Evolutionary conservation across 306 rosid genomes (phyloP).

Genomic region (Quercus agrifolia): DNA sequence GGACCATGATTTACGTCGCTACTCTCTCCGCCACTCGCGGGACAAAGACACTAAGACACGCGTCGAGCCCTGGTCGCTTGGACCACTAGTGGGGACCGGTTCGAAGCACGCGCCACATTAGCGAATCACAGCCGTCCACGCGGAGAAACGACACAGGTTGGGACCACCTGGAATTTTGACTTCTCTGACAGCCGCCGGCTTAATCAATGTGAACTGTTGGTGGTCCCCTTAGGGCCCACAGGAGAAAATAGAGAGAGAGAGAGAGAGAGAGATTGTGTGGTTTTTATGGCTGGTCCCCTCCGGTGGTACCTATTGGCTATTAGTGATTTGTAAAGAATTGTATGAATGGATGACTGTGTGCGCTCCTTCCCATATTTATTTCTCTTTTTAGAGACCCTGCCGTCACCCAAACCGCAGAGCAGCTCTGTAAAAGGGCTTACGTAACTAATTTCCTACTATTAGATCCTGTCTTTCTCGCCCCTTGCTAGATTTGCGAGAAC

Average conservation of each 20-base stretch:
- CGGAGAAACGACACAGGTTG: constrained; percentile 17
- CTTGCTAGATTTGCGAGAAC: no score
- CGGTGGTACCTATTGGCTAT: no score
- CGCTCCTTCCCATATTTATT: no score
- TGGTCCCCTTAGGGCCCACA: constrained; percentile 36
- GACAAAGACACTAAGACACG: constrained; percentile 42
- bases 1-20: constrained; percentile 48
- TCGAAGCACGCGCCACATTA: constrained; percentile 39
- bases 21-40: constrained; percentile 41
- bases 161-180: constrained; percentile 50
- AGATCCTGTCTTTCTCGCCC: no score
- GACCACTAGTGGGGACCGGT: constrained; percentile 58
- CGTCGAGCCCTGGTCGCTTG: constrained; percentile 29
- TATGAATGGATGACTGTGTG: no score
- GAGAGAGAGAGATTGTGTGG: background rate
- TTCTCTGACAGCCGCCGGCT: constrained; percentile 68
- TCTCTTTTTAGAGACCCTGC: no score
- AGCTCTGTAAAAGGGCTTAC: no score
- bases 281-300: constrained; percentile 5
- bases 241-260: background rate
- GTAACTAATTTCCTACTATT: no score
- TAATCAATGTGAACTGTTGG: constrained; percentile 40
- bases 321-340: no score
- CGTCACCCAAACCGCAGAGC: no score
- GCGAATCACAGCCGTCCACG: constrained; percentile 31